Conservation (phyloP, 2,329 filamentous ascomycete species). For the Alternaria ventricosa region DNA sequence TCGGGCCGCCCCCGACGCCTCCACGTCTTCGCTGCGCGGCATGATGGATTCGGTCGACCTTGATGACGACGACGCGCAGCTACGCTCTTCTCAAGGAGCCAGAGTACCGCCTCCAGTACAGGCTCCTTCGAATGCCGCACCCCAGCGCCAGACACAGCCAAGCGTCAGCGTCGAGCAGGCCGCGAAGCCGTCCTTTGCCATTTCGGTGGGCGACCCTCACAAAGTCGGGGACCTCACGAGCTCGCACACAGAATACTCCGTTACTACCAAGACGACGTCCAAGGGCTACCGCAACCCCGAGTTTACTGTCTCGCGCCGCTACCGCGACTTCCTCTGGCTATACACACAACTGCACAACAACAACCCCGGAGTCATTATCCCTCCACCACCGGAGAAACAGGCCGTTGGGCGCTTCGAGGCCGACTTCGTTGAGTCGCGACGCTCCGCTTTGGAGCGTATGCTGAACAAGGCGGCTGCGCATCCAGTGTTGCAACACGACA, state of each 20-base stretch:
- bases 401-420: conserved; percentile 94
- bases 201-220: conserved; percentile 92
- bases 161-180: conserved; percentile 93
- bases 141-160: conserved; percentile 66
- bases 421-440: conserved; percentile 92
- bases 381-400: conserved; percentile 96
- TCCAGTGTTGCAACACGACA: conserved; percentile 88
- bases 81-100: conserved; percentile 57
- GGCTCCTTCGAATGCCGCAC: conserved; percentile 54
- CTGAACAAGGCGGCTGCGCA: conserved; percentile 93
- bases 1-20: conserved; percentile 60
- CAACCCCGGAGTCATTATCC: conserved; percentile 93
- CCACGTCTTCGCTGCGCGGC: conserved; percentile 57
- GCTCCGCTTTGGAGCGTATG: conserved; percentile 95
- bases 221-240: conserved; percentile 97
- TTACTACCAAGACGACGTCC: conserved; percentile 93
- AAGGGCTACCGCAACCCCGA: conserved; percentile 93
- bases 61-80: conserved; percentile 64
- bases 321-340: conserved; percentile 96
- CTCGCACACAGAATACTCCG: conserved; percentile 97
- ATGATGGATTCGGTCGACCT: conserved; percentile 72
- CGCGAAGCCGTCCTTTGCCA: conserved; percentile 87
- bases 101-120: conserved; percentile 71
- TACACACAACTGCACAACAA: conserved; percentile 94
- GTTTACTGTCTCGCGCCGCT: conserved; percentile 91